Evolutionary conservation across 1,284 basidiomycete species (phyloP), one percentile per base, ranked within the genome.

Genomic region (Fistulinella cinereoalba): DNA sequence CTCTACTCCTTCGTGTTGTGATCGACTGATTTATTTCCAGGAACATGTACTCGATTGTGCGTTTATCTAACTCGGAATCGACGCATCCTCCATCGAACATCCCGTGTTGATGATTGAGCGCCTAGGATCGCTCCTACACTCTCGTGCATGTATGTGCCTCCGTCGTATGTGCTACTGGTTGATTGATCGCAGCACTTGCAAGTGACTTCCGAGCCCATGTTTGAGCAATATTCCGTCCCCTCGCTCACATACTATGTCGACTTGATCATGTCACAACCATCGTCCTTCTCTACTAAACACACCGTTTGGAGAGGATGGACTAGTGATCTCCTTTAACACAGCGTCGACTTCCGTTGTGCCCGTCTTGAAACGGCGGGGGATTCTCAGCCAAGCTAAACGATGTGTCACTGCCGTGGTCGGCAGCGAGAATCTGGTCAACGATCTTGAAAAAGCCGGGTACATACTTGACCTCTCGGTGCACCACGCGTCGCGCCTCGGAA

Each of bases 361-460:
- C 1, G 79, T 98, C 2, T 67, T 96, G 6, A 68, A 76, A 41
- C 93, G 94, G 0, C 83, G 77, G 54, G 90, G 90, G 0, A 75
- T 94, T 47, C 73, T 96, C 62, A 88, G 82, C 56, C 79, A 89
- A 50, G 83, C 92, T 0, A 93, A 93, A 67, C 78, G 93, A 92
- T 92, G 52, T 47, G 76, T 47, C n/a, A n/a, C n/a, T n/a, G n/a
- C n/a, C n/a, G n/a, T n/a, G n/a, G n/a, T n/a, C n/a, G n/a, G n/a
- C n/a, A n/a, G n/a, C 97, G 6, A 99, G 77, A 61, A 99, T 99
- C 72, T 99, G 97, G 63, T 99, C 97, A 37, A 99, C 88, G 64
- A 99, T 99, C 77, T 99, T 99, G 81, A 97, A 97, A 70, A 99
- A 97, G 54, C 96, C 97, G 0, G 97, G 97, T 2, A 98, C 95